These are phyloP conservation scores for Roridomyces roridus DNA, from an alignment of 768 basidiomycete genomes.

Conservation along the genomic window DNA sequence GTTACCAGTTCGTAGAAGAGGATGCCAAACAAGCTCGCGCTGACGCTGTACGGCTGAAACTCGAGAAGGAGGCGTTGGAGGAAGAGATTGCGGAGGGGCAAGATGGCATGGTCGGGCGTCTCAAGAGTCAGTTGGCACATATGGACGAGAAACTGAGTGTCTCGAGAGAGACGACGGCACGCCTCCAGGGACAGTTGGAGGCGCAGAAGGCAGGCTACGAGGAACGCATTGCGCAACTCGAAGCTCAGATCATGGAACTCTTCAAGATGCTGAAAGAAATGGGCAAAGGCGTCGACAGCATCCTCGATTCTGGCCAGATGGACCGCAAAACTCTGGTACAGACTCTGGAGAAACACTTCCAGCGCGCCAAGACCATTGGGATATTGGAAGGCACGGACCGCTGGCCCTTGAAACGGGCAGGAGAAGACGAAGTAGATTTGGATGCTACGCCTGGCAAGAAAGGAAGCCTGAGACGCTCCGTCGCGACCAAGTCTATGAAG, in stretches of 20 bases:
- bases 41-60: slow-evolving; percentile 64
- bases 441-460: slow-evolving; percentile 65
- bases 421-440: slow-evolving; percentile 53
- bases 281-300: slow-evolving; percentile 75
- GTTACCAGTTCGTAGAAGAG: slow-evolving; percentile 77
- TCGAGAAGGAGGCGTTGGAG: slow-evolving; percentile 85
- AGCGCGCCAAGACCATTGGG: slow-evolving; percentile 83
- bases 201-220: slow-evolving; percentile 82
- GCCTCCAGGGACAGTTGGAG: slow-evolving; percentile 79
- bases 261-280: slow-evolving; percentile 93
- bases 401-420: slow-evolving; percentile 39
- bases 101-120: slow-evolving; percentile 83
- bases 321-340: slow-evolving; percentile 84
- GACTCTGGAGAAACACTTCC: slow-evolving; percentile 80
- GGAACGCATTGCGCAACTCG: slow-evolving; percentile 86
- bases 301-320: slow-evolving; percentile 69
- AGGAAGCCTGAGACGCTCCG: slow-evolving; percentile 46
- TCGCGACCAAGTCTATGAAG: slow-evolving; percentile 33
- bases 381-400: slow-evolving; percentile 73
- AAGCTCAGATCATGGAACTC: slow-evolving; percentile 90
- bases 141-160: slow-evolving; percentile 79
- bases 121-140: slow-evolving; percentile 72
- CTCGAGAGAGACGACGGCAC: slow-evolving; percentile 80
- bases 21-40: slow-evolving; percentile 75
- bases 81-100: slow-evolving; percentile 82